Evolutionary conservation across 23 red algal genomes (phyloP).

Genomic region (Gracilaria domingensis): DNA sequence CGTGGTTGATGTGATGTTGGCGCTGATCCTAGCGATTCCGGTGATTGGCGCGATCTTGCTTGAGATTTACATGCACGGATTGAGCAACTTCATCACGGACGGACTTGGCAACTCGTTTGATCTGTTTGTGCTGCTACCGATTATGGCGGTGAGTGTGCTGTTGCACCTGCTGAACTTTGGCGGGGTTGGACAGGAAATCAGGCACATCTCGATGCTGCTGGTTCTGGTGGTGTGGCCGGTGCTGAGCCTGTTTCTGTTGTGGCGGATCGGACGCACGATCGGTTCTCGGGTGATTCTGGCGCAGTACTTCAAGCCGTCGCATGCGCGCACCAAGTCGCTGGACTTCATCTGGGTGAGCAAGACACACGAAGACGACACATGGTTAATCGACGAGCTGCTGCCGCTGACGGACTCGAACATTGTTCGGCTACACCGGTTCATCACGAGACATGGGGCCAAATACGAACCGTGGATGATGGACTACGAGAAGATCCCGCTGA

Average conservation of each 20-base stretch:
- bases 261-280: constrained; percentile 71
- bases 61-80: constrained; percentile 60
- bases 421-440: constrained; percentile 78
- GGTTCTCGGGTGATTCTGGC: constrained; percentile 79
- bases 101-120: constrained; percentile 67
- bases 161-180: constrained; percentile 57
- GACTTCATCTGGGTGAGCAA: constrained; percentile 83
- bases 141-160: constrained; percentile 29
- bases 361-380: constrained; percentile 69
- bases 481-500: constrained; percentile 72
- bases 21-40: constrained; percentile 49
- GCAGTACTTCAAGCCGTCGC: constrained; percentile 71
- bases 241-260: constrained; percentile 64
- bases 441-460: constrained; percentile 69
- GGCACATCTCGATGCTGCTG: constrained; percentile 41
- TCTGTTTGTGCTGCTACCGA: constrained; percentile 71
- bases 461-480: constrained; percentile 79
- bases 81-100: constrained; percentile 51
- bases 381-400: constrained; percentile 81
- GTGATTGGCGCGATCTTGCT: constrained; percentile 67
- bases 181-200: constrained; percentile 36
- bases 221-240: constrained; percentile 73
- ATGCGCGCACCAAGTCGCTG: constrained; percentile 72
- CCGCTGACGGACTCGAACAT: constrained; percentile 73
- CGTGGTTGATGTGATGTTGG: constrained; percentile 41